Base-by-base conservation (phyloP, 2,329 filamentous ascomycete species). In the Sphaerulina musiva region DNA sequence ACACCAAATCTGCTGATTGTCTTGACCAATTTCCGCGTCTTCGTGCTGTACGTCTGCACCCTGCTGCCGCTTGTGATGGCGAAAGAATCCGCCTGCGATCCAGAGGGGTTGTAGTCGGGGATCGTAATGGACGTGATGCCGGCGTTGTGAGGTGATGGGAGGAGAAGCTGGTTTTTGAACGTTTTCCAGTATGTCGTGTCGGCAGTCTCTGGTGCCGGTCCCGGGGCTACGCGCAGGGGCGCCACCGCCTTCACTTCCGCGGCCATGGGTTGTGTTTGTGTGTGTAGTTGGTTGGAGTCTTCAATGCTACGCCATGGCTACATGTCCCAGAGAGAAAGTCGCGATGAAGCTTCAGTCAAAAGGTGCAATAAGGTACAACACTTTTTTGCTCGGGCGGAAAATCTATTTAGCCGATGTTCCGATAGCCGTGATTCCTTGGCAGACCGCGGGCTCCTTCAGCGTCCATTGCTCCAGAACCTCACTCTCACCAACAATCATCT, bases 101-200 rank as follows among this genome's bases (percentile, higher is more conserved):
- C 64, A 26, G 67, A 67, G 31, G 69, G 63, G 26, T 71, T 70
- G 43, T 65, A 59, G 49, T 69, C 68, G 66, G 66, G 72, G 58
- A 70, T 66, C 69, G 71, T 74, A 70, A 98, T 95, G 71, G 95
- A 85, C 34, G 90, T 95, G 66, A 98, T 83, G 44, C 89, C 87
- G 70, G 87, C 90, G 68, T 89, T 88, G 60, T 93, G 89, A 60
- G 91, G 90, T 59, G 92, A 95, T 44, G 93, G 88, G 58, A 97
- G 84, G 58, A 92, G 84, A 54, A 95, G 83, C 62, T 91, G 88
- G 63, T 91, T 93, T 74, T 89, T 90, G 78, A 98, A 98, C 10
- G 87, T 86, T 69, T 86, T 87, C 95, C 95, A 98, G 78, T 97
- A 97, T 62, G 85, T 82, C 74, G 97, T 91, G 76, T 98, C 93